These are phyloP conservation scores for Magnaporthiopsis rhizophila DNA, from an alignment of 2,329 filamentous ascomycete species.

Conservation along the genomic window DNA sequence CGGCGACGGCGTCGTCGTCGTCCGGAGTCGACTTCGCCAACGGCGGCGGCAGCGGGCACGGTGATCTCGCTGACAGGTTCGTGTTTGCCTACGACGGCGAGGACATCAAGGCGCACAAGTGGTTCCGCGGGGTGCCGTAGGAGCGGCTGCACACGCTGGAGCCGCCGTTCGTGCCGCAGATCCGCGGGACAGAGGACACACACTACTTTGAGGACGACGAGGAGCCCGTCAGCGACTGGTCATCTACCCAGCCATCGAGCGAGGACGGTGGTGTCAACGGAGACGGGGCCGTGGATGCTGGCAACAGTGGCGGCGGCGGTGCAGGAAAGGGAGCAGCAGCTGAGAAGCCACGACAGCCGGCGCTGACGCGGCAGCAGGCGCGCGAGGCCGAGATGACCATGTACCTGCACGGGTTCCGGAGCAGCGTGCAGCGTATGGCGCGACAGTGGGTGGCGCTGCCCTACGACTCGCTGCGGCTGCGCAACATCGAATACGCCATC, in stretches of 20 bases:
- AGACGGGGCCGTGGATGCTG: not conserved
- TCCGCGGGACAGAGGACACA: constrained; percentile 62
- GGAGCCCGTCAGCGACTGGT: constrained; percentile 55
- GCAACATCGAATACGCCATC: constrained; percentile 40
- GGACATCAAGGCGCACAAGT: constrained; percentile 83
- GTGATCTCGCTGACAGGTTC: constrained; percentile 37
- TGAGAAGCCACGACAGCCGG: not conserved
- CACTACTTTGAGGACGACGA: constrained; percentile 87
- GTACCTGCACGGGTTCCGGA: constrained; percentile 29
- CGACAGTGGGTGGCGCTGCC: constrained; percentile 37
- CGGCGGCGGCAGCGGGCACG: constrained; percentile 14
- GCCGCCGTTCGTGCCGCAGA: constrained; percentile 74
- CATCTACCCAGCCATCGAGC: constrained; percentile 14
- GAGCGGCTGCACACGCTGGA: constrained; percentile 58
- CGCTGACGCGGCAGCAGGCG: constrained; percentile 6
- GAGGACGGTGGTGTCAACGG: not conserved
- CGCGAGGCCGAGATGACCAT: constrained; percentile 20
- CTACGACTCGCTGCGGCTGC: constrained; percentile 39
- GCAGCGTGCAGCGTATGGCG: constrained; percentile 34
- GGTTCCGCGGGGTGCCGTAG: constrained; percentile 78
- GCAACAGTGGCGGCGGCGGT: not conserved
- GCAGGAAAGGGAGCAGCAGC: too few relatives aligned
- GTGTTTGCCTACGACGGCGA: constrained; percentile 80
- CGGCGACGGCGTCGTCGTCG: constrained; percentile 16
- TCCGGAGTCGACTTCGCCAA: constrained; percentile 13